phyloP scores from a whole-genome alignment of 768 basidiomycete species.

The Candolleomyces efflorescens region DNA sequence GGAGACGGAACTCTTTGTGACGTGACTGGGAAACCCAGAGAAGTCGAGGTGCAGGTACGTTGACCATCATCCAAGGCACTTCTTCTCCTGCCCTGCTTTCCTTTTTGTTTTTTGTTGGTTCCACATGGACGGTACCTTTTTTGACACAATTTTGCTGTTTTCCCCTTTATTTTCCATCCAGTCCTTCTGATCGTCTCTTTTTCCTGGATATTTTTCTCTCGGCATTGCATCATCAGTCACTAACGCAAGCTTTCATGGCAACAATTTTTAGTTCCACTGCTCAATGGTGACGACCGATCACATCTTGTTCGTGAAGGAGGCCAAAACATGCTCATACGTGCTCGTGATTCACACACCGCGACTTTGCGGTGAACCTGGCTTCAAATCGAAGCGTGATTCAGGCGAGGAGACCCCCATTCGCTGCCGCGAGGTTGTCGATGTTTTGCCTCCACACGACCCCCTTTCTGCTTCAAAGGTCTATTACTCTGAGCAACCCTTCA shows the following conservation, averaged over 20 bases:
- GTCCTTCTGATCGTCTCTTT: conserved; percentile 15
- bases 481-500: conserved; percentile 53
- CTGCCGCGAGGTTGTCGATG: conserved; percentile 71
- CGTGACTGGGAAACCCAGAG: conserved; percentile 81
- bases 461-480: conserved; percentile 29
- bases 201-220: conserved; percentile 5
- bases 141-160: not conserved
- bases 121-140: conserved; percentile 2
- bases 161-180: conserved; percentile 9
- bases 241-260: conserved; percentile 12
- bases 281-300: conserved; percentile 91
- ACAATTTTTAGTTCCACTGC: conserved; percentile 77
- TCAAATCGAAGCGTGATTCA: conserved; percentile 69
- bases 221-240: conserved; percentile 12
- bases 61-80: conserved; percentile 1
- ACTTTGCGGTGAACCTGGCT: conserved; percentile 89
- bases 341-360: conserved; percentile 94
- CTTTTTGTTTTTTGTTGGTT: not conserved
- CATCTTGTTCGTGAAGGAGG: conserved; percentile 89
- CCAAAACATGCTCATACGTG: conserved; percentile 91
- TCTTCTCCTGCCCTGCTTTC: conserved; percentile 12
- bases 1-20: conserved; percentile 90
- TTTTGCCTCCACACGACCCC: conserved; percentile 15
- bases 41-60: conserved; percentile 92
- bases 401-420: conserved; percentile 67